These are phyloP conservation scores for sunflower (Helianthus annuus) DNA, from an alignment of 129 eudicot species.

Conservation along the genomic window HanXRQr2.0-SUNRISE NC_035441.2:146065691-146066190, in stretches of 20 bases:
- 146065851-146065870: constrained; percentile 80
- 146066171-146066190: constrained; percentile 84
- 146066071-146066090: constrained; percentile 77
- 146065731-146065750: constrained; percentile 96
- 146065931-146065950: constrained; percentile 79
- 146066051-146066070: constrained; percentile 72
- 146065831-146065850: constrained; percentile 94
- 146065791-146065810: constrained; percentile 99
- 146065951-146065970: constrained; percentile 65
- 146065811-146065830: constrained; percentile 92
- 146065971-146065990: constrained; percentile 55
- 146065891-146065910: constrained; percentile 68
- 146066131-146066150: constrained; percentile 90
- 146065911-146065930: constrained; percentile 77
- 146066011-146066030: constrained; percentile 88
- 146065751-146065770: constrained; percentile 66
- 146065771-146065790: constrained; percentile 73
- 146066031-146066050: constrained; percentile 80
- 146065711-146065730: constrained; percentile 71
- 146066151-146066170: constrained; percentile 99
- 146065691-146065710: constrained; percentile 87
- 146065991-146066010: constrained; percentile 80
- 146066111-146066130: constrained; percentile 90
- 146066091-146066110: constrained; percentile 74
- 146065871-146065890: constrained; percentile 91